A percentile compares a stretch with the other conserved stretches of the same genome.
Conservation (phyloP, 2,329 filamentous ascomycete genomes). For the Fusarium illudens region DNA sequence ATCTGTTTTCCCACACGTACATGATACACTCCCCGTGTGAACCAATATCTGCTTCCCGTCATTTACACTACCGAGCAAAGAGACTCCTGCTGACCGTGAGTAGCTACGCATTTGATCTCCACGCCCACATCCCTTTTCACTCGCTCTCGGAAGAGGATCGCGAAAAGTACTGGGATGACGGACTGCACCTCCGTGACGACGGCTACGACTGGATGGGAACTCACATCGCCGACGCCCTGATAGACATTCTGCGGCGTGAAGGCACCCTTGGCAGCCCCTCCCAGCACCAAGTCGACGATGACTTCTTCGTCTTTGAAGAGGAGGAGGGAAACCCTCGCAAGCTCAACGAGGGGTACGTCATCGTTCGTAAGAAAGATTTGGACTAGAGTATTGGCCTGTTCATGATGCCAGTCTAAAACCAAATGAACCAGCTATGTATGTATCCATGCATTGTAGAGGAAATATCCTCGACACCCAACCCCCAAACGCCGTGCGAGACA, state of each 20-base stretch:
- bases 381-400: slow-evolving; percentile 48
- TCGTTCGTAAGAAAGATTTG: slow-evolving; percentile 62
- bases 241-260: slow-evolving; percentile 54
- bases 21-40: too few relatives aligned
- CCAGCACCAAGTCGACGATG: slow-evolving; percentile 5
- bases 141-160: slow-evolving; percentile 56
- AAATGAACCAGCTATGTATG: slow-evolving; percentile 18
- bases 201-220: slow-evolving; percentile 72
- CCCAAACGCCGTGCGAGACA: slow-evolving; percentile 36
- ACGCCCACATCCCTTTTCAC: slow-evolving; percentile 62
- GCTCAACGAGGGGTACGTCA: slow-evolving; percentile 62
- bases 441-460: slow-evolving; percentile 29
- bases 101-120: slow-evolving; percentile 66
- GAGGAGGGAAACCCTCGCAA: slow-evolving; percentile 57
- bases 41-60: background rate
- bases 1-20: background rate
- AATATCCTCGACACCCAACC: slow-evolving; percentile 26
- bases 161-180: slow-evolving; percentile 66
- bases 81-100: slow-evolving; percentile 28
- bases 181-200: slow-evolving; percentile 63
- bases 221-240: slow-evolving; percentile 61
- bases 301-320: slow-evolving; percentile 54
- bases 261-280: slow-evolving; percentile 25
- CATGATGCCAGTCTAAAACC: slow-evolving; percentile 28
- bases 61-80: background rate